phyloP scores from a whole-genome alignment of 169 alveolate genomes.

The Plasmodium sp. region DNA sequence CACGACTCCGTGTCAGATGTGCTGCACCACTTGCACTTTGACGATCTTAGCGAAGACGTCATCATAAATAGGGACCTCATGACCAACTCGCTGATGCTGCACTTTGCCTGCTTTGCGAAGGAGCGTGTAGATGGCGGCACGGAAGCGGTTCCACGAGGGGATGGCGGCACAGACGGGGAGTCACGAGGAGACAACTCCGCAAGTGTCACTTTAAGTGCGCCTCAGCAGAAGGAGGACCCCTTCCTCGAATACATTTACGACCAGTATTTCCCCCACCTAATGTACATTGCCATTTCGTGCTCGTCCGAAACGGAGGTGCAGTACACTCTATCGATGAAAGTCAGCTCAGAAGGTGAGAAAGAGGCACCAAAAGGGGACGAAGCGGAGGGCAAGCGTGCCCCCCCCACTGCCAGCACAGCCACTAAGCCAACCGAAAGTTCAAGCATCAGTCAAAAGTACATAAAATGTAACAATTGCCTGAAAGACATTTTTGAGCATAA shows the following conservation, averaged over 20 bases:
- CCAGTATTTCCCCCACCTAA: conserved; percentile 51
- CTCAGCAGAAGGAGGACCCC: neutral
- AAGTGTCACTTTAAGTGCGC: neutral
- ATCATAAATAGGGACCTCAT: conserved; percentile 31
- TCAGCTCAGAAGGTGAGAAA: neutral
- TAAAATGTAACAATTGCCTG: conserved; percentile 46
- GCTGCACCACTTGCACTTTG: conserved; percentile 33
- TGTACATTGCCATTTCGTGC: conserved; percentile 10
- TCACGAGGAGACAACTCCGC: neutral
- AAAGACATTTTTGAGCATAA: conserved; percentile 37
- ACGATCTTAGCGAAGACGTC: conserved; percentile 21
- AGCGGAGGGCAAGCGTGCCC: neutral
- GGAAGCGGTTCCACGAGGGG: neutral
- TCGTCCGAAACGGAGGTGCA: neutral
- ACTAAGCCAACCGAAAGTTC: neutral
- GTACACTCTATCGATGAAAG: conserved; percentile 14
- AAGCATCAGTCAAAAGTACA: neutral
- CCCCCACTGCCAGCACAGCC: neutral
- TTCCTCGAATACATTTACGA: conserved; percentile 43
- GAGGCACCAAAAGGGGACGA: neutral
- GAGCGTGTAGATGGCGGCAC: neutral
- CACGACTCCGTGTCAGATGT: conserved; percentile 28
- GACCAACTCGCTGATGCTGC: conserved; percentile 7
- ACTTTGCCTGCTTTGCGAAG: conserved; percentile 14
- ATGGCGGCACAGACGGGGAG: neutral